Percentiles rank a stretch among this genome's conserved stretches.
These are phyloP conservation scores for Aspergillus wentii DNA, from an alignment of 495 filamentous ascomycete genomes.

Conservation along the genomic window DNA sequence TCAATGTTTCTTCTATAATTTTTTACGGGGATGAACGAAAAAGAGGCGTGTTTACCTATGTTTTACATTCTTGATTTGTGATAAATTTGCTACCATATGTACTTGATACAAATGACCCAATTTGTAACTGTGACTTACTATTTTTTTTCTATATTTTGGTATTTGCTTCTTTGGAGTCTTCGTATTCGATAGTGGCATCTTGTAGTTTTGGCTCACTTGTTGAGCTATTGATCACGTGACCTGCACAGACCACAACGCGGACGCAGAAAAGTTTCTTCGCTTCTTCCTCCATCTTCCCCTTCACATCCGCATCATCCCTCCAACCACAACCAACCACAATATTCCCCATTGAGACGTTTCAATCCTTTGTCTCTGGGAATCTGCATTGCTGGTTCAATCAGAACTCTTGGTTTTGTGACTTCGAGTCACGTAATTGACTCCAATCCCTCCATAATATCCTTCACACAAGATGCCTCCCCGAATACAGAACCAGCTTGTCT, in stretches of 20 bases:
- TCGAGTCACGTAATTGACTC: no score
- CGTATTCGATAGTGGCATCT: no score
- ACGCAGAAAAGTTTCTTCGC: constrained; percentile 37
- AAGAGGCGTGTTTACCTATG: no score
- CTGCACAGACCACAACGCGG: constrained; percentile 11
- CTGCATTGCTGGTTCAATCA: no score
- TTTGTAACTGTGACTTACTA: background rate
- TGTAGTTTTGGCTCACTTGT: no score
- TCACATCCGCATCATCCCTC: constrained; percentile 10
- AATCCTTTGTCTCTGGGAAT: no score
- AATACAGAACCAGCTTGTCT: constrained; percentile 35
- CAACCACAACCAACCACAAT: constrained; percentile 10
- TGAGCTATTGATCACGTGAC: constrained; percentile 25
- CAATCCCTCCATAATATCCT: constrained; percentile 3
- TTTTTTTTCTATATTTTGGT: constrained; percentile 1
- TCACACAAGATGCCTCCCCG: constrained; percentile 37
- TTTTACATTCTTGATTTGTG: constrained; percentile 2
- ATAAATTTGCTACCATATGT: constrained; percentile 22
- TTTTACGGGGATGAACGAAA: no score
- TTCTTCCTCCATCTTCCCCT: constrained; percentile 4
- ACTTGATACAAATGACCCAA: constrained; percentile 24
- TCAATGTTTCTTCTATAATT: constrained; percentile 1
- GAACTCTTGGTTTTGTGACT: no score
- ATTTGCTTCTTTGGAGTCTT: no score
- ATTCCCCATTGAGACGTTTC: no score